Percentiles rank a stretch among this genome's conserved stretches.
Evolutionary conservation across 2,329 filamentous ascomycete genomes (phyloP).

Genomic region (Talaromyces sp.): DNA sequence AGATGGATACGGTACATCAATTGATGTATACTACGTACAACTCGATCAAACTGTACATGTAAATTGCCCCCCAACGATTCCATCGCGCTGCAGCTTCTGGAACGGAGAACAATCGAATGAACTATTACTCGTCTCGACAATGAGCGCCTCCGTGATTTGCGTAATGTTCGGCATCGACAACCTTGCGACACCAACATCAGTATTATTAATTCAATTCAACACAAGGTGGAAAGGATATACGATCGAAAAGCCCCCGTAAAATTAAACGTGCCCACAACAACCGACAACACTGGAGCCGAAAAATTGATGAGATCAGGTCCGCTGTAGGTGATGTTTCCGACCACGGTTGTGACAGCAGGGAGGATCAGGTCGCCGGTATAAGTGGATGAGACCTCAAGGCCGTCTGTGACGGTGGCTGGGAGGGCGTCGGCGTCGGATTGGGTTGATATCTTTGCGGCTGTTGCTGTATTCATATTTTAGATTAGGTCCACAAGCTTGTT

Average conservation of each 20-base stretch:
- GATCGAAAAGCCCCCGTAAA: background rate
- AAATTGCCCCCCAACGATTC: constrained; percentile 49
- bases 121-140: background rate
- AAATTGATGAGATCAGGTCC: background rate
- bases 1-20: too few relatives aligned
- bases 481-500: too few relatives aligned
- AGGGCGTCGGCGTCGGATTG: constrained; percentile 1
- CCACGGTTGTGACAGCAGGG: background rate
- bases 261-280: constrained; percentile 1
- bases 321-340: background rate
- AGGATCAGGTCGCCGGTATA: constrained; percentile 4
- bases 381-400: background rate
- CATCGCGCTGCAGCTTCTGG: constrained; percentile 60
- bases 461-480: background rate
- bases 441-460: background rate
- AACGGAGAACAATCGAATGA: constrained; percentile 43
- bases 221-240: background rate
- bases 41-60: background rate
- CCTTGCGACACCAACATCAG: background rate
- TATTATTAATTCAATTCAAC: background rate
- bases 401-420: background rate
- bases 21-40: too few relatives aligned
- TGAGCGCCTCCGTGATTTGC: constrained; percentile 1
- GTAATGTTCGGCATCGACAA: background rate
- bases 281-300: background rate